These are phyloP conservation scores for Lodderomyces pseudojiufengensis DNA, from an alignment of 1,139 yeast species.

Conservation along the genomic window DNA sequence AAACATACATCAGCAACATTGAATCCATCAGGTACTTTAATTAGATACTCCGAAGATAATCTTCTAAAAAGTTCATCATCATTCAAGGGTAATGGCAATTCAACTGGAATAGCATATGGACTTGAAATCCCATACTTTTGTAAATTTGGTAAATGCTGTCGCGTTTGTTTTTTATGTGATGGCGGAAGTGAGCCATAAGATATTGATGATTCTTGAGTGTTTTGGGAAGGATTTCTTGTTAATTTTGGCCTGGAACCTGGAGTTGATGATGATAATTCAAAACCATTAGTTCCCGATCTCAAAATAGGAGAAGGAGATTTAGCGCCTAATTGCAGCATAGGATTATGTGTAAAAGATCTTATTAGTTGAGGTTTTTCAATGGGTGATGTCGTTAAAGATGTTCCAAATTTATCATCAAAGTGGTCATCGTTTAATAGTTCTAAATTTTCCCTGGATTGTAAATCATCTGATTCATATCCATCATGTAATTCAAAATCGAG, in stretches of 20 bases:
- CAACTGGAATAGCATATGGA: conserved; percentile 45
- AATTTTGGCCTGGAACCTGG: conserved; percentile 24
- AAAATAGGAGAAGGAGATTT: conserved; percentile 18
- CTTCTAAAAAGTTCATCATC: conserved; percentile 42
- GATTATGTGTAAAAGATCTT: conserved; percentile 21
- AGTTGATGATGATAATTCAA: conserved; percentile 6
- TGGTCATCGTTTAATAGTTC: too few relatives aligned
- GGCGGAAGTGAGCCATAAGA: conserved; percentile 18
- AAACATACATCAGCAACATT: conserved; percentile 52
- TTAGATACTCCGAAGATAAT: conserved; percentile 40
- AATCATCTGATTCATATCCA: conserved; percentile 4
- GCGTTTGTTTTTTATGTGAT: conserved; percentile 3
- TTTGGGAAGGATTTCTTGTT: conserved; percentile 33
- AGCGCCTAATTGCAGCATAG: conserved; percentile 12
- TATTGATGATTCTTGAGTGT: conserved; percentile 33
- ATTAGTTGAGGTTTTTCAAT: conserved; percentile 25
- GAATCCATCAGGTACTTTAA: conserved; percentile 47
- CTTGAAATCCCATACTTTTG: conserved; percentile 17
- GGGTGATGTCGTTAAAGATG: conserved; percentile 24
- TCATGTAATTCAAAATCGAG: conserved; percentile 33
- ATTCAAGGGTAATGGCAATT: conserved; percentile 40
- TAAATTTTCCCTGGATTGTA: too few relatives aligned
- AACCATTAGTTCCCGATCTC: conserved; percentile 5
- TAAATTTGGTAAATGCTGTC: too few relatives aligned
- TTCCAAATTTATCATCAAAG: not conserved